Conservation (phyloP, 2,329 filamentous ascomycete species). For the Fusarium odoratissimum region DNA sequence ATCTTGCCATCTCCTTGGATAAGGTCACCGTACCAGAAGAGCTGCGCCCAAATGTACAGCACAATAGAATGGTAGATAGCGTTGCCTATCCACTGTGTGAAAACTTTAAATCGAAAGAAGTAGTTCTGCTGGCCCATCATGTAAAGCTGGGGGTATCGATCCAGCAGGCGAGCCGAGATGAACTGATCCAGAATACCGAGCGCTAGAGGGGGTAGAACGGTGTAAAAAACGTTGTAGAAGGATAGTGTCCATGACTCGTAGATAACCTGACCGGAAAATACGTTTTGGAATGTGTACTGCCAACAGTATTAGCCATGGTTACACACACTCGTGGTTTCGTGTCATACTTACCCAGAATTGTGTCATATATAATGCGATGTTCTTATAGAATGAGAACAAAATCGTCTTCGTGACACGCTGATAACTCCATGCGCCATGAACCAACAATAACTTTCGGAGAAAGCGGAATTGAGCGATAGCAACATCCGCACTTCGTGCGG, state of each 20-base stretch:
- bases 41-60: constrained; percentile 85
- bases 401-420: constrained; percentile 97
- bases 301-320: constrained; percentile 32
- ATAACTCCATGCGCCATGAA: constrained; percentile 98
- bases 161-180: constrained; percentile 90
- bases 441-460: constrained; percentile 90
- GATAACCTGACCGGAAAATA: constrained; percentile 96
- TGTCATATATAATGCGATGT: constrained; percentile 98
- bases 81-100: constrained; percentile 91
- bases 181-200: constrained; percentile 98
- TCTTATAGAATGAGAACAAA: constrained; percentile 99
- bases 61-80: constrained; percentile 96
- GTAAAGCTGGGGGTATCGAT: constrained; percentile 97
- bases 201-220: constrained; percentile 89
- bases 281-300: constrained; percentile 96
- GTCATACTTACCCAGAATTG: constrained; percentile 89
- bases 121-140: constrained; percentile 90
- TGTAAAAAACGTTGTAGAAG: constrained; percentile 99
- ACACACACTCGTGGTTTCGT: not conserved
- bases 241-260: constrained; percentile 99
- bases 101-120: constrained; percentile 94
- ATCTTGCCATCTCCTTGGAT: constrained; percentile 82
- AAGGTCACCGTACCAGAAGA: constrained; percentile 85
- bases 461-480: constrained; percentile 96
- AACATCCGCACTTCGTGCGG: constrained; percentile 94